Base-by-base conservation (phyloP, 441 rosid species). In the Adansonia rubrostipa region DNA sequence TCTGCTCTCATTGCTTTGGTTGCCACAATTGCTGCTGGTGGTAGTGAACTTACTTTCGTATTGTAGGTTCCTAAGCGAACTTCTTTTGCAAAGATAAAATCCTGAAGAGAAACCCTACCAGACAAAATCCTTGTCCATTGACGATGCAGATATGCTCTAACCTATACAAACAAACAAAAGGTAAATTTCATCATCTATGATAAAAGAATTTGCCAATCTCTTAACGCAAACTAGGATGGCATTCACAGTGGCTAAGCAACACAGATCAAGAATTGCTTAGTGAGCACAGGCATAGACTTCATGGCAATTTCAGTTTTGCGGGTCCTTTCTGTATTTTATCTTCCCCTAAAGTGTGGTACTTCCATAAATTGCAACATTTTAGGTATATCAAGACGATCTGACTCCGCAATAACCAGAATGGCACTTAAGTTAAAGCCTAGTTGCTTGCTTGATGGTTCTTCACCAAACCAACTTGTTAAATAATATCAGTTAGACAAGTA, bases 21-120 rank as follows among this genome's bases (percentile, higher is more conserved):
- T 63, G 98, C 99, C 75, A 96, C 98, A 50, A 96, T 93, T 71
- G 98, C 98, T 44, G 97, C 95, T 62, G 98, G 98, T 67, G 99
- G 98, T 66, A 96, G 92, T 9, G 88, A 88, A 78, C 95, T 75
- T 56, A 85, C 67, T 81, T 89, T 87, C 28, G 90, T 64, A 80
- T 94, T 90, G 85, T 96, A 94, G 50, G 96, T 91, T 71, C 98
- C 99, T 72, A 96, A 83, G 61, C 98, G 96, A 85, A 96, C 99
- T 85, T 94, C 99, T 88, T 94, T 96, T 0, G 99, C 98, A 81
- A 96, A 94, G 80, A 96, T 74, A 82, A 96, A 94, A 85, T 94
- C 98, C 88, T 96, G 98, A 80, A 96, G 85, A 64, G 97, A 89
- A 60, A 91, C 93, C 84, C 97, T 91, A 67, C 97, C 97, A 20